These are phyloP conservation scores for Penicillium sp. DNA, from an alignment of 2,329 filamentous ascomycete genomes.

Conservation along the genomic window DNA sequence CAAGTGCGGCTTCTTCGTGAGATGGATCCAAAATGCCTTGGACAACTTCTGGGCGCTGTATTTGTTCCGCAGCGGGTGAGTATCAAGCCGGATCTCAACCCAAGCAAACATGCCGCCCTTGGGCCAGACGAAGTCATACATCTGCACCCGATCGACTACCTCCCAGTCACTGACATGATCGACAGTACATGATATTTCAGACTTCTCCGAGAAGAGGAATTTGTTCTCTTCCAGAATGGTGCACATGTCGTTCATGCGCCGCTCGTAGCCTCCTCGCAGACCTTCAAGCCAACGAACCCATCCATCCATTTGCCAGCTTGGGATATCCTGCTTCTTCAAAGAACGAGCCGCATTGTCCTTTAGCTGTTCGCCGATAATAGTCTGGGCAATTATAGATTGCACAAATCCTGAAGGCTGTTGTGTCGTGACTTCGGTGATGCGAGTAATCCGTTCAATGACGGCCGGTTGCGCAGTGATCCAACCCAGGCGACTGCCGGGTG, in stretches of 20 bases:
- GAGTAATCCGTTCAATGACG: conserved; percentile 71
- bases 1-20: conserved; percentile 68
- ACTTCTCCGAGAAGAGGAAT: conserved; percentile 64
- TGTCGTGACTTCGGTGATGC: conserved; percentile 75
- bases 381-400: conserved; percentile 68
- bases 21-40: conserved; percentile 68
- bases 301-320: conserved; percentile 76
- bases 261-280: conserved; percentile 79
- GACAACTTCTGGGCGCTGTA: conserved; percentile 60
- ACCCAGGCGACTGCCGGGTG: conserved; percentile 84
- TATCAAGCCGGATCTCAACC: conserved; percentile 70
- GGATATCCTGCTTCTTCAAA: conserved; percentile 50
- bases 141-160: conserved; percentile 70
- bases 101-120: conserved; percentile 92
- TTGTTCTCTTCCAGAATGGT: conserved; percentile 68
- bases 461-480: conserved; percentile 86
- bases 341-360: conserved; percentile 45
- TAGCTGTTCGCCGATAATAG: conserved; percentile 68
- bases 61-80: conserved; percentile 67
- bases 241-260: conserved; percentile 81
- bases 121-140: conserved; percentile 78
- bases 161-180: conserved; percentile 65
- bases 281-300: conserved; percentile 93
- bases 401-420: conserved; percentile 89
- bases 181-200: conserved; percentile 33